Evolutionary conservation across 2,329 filamentous ascomycete genomes (phyloP), one percentile per base, ranked within the genome.

Genomic region (Scedosporium aurantiacum): DNA sequence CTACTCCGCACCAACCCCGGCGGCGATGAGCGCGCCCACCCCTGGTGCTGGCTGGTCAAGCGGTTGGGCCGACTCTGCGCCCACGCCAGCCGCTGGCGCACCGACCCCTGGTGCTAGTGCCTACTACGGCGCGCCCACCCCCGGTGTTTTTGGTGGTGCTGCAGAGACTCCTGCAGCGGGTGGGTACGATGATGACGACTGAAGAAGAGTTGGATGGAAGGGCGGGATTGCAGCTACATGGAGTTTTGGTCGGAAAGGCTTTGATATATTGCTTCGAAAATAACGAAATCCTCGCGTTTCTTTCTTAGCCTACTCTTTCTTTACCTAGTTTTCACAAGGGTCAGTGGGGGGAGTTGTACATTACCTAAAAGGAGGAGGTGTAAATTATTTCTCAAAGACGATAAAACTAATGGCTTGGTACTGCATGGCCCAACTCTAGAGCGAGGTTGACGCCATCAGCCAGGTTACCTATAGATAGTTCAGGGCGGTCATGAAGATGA

Each of bases 101-200:
- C 87, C 87, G 0, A 91, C 88, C 0, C 88, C 88, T 0, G 86
- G 83, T 27, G 86, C 84, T 0, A 83, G 81, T 58, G 83, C 83
- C n/a, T 82, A 81, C 63, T 84, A 83, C 63, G 76, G 80, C 32
- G 85, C 85, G 23, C 83, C 84, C 0, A 88, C 85, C n/a, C 85
- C 85, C 62, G 85, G 83, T 1, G 85, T 85, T 4, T 82, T 80
- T 61, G 76, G 73, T 28, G 76, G 78, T 12, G 77, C 78, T 28
- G 78, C 82, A 1, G 84, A 85, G 70, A 86, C 83, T 18, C 83
- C 85, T 28, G 84, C 83, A 21, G 83, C 82, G 3, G 82, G 81
- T 58, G 81, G 76, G 63, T 82, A 82, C 68, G 77, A 77, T 14
- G 80, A 82, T 64, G 80, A 82, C 64, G 79, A 82, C 63, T 75